phyloP scores from a whole-genome alignment of 768 basidiomycete genomes.

The Galerina sulciceps region DNA sequence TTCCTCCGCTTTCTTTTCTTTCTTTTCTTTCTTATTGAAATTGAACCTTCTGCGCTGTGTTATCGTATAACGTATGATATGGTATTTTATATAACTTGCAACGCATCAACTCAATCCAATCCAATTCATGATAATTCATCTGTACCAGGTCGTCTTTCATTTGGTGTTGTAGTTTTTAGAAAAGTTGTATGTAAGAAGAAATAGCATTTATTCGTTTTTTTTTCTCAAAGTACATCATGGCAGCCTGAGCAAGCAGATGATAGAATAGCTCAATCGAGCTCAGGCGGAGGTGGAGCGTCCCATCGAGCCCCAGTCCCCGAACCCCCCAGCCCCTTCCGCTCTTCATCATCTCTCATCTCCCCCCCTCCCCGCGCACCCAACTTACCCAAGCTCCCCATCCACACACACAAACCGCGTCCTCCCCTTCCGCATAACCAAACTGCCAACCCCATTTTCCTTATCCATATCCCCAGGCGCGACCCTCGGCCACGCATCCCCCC shows the following conservation, averaged over 20 bases:
- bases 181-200: conserved; percentile 9
- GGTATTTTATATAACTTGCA: neutral
- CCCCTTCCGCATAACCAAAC: too few species aligned
- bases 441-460: too few species aligned
- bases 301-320: too few species aligned
- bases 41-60: neutral
- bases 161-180: conserved; percentile 17
- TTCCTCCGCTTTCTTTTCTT: neutral
- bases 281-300: neutral
- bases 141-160: conserved; percentile 5
- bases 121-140: neutral
- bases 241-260: neutral
- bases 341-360: too few species aligned
- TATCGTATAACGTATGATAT: neutral
- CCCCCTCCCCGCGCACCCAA: too few species aligned
- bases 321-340: too few species aligned
- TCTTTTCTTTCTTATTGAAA: neutral
- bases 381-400: too few species aligned
- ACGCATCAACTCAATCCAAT: neutral
- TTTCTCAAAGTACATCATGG: neutral
- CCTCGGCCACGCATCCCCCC: too few species aligned
- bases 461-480: too few species aligned
- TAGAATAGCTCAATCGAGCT: neutral
- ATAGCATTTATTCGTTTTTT: neutral
- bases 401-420: too few species aligned